A percentile compares a stretch with the other conserved stretches of the same genome.
Conservation (phyloP, 176 grass and related monocot species). For the Urochloa ruziziensis region DNA sequence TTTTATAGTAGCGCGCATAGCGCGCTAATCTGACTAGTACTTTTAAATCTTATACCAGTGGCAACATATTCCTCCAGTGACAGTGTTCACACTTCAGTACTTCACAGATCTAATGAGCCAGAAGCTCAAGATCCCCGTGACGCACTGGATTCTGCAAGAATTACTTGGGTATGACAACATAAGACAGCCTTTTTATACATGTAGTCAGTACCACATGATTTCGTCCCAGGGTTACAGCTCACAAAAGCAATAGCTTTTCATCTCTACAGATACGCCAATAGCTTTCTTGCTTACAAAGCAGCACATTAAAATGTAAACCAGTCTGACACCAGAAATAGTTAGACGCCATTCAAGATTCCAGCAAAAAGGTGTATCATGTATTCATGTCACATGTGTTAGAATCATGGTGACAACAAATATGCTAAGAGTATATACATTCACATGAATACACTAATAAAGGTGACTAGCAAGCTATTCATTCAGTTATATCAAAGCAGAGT, state of each 20-base stretch:
- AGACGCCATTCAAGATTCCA: slow-evolving; percentile 11
- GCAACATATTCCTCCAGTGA: too few species aligned
- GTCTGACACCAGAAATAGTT: neutral
- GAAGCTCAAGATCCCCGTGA: too few species aligned
- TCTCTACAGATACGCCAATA: neutral
- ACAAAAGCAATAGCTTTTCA: neutral
- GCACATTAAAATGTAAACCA: neutral
- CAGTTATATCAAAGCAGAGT: slow-evolving; percentile 94
- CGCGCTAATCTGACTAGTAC: too few species aligned
- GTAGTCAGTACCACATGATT: neutral
- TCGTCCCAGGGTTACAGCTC: neutral
- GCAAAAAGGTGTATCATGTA: neutral
- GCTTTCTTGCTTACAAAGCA: neutral
- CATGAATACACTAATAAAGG: neutral
- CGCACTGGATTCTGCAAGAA: neutral
- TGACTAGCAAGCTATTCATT: slow-evolving; percentile 37
- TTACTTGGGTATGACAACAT: neutral
- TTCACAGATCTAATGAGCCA: too few species aligned
- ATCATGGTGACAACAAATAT: neutral
- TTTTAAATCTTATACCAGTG: too few species aligned
- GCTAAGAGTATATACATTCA: slow-evolving; percentile 7
- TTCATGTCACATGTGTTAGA: neutral
- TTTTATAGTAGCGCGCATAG: too few species aligned
- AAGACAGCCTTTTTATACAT: neutral
- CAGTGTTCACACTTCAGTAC: too few species aligned